Percentiles rank a stretch among this genome's conserved stretches.
Evolutionary conservation across 2,329 filamentous ascomycete genomes (phyloP).

Genomic region (Aspergillus eucalypticola): DNA sequence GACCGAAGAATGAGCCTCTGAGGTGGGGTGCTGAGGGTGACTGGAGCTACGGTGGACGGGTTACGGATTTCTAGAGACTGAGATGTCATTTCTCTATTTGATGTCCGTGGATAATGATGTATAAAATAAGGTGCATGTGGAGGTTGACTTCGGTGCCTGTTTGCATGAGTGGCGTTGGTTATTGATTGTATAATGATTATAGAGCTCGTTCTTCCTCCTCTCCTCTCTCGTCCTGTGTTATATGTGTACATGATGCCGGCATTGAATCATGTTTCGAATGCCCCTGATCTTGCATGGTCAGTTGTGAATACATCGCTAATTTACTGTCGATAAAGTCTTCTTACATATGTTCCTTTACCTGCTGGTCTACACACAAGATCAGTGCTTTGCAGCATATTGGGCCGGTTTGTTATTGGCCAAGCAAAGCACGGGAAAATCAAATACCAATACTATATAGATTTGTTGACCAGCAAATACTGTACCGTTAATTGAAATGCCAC

Average conservation of each 20-base stretch:
- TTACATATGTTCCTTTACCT: no score
- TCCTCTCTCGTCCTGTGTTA: not conserved
- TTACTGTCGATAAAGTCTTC: no score
- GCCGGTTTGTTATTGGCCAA: no score
- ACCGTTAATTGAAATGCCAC: no score
- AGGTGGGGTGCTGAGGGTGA: conserved; percentile 76
- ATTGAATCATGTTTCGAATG: not conserved
- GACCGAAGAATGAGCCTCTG: conserved; percentile 94
- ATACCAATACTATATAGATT: no score
- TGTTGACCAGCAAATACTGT: no score
- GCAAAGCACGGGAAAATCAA: no score
- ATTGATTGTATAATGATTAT: conserved; percentile 1
- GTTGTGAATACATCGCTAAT: no score
- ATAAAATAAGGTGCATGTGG: not conserved
- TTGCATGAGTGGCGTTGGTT: conserved; percentile 29
- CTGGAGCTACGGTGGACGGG: conserved; percentile 94
- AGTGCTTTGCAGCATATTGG: no score
- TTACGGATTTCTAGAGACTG: conserved; percentile 74
- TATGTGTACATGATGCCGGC: not conserved
- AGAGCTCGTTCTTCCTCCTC: not conserved
- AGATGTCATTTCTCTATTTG: not conserved
- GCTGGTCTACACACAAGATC: no score
- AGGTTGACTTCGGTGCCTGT: not conserved
- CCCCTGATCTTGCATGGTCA: no score
- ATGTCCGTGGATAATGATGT: not conserved